A percentile compares a stretch with the other conserved stretches of the same genome.
These are phyloP conservation scores for Claviceps digitariae DNA, from an alignment of 2,329 filamentous ascomycete species.

Conservation along the genomic window DNA sequence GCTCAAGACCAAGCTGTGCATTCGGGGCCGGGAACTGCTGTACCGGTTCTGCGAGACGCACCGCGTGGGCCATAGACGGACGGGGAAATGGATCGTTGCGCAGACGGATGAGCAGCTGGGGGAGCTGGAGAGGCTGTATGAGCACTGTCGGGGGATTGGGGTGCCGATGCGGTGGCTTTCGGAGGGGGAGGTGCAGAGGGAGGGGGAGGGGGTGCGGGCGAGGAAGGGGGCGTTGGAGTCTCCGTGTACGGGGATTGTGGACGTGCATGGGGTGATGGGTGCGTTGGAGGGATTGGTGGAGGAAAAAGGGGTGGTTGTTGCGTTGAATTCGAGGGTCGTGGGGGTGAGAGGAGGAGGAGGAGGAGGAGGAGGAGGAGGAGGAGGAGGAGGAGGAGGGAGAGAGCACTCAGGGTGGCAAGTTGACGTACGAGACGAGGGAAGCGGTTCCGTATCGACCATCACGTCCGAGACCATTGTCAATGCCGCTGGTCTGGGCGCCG, in stretches of 20 bases:
- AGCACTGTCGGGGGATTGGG: constrained; percentile 26
- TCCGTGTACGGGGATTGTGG: constrained; percentile 77
- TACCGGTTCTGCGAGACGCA: constrained; percentile 63
- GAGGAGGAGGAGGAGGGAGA: background rate
- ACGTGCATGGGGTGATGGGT: constrained; percentile 75
- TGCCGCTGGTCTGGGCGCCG: constrained; percentile 69
- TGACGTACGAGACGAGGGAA: constrained; percentile 22
- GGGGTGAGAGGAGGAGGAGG: constrained; percentile 37
- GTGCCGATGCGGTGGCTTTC: constrained; percentile 64
- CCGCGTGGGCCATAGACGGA: constrained; percentile 56
- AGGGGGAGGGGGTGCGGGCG: constrained; percentile 67
- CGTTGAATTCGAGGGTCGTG: constrained; percentile 54
- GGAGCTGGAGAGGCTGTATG: constrained; percentile 40
- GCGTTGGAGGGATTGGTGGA: constrained; percentile 66
- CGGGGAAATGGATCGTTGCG: constrained; percentile 91
- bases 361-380: constrained; percentile 18
- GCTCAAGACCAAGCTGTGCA: constrained; percentile 74
- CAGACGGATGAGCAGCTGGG: constrained; percentile 59
- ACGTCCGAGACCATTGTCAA: constrained; percentile 72
- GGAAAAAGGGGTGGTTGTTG: constrained; percentile 54
- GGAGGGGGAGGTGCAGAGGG: constrained; percentile 41
- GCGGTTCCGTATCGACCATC: constrained; percentile 42
- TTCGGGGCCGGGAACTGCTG: constrained; percentile 60
- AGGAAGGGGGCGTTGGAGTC: constrained; percentile 66
- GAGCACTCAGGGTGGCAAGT: constrained; percentile 50